Evolutionary conservation across 495 filamentous ascomycete genomes (phyloP), one percentile per base, ranked within the genome.

Genomic region (Penicillium desertorum): DNA sequence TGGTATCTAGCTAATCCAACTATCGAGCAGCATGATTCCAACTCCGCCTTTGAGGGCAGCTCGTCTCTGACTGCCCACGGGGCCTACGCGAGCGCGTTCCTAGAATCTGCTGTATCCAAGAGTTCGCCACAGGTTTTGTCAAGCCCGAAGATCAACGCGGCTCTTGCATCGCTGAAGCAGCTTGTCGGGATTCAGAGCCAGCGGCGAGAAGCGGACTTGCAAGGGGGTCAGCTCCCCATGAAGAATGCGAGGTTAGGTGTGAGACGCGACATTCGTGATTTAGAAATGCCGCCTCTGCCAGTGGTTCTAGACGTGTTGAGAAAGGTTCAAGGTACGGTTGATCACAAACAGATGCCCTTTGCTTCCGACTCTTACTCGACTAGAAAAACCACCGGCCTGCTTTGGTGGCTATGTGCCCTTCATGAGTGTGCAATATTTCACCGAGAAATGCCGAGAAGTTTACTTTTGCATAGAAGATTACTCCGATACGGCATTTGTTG

Each of bases 11-110:
- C 64, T 8, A 64, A 65, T 37, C 36, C 57, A 11, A 51, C 67
- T 17, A 62, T 79, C 54, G 76, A 73, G 22, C 73, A 76, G 45
- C 68, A 72, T 54, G 72, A 77, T 34, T 54, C 62, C 5, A 79
- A 69, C n/a, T 69, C 72, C 17, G 74, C 73, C 1, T 86, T 87
- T 48, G 85, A 86, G 52, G 84, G 83, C 8, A 77, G 79, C 60
- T 83, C 84, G 0, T 84, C 83, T 14, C 69, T 89, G 29, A 71
- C 81, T 8, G 77, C 81, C 16, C 86, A 89, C 56, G 85, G 85
- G 1, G 82, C 74, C 2, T 86, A 86, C 65, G 86, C 86, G 5
- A 83, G 80, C 53, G 74, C 83, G 58, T 83, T 87, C 55, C 75
- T 87, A 25, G 78, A 86, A 58, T 77, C 80, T 25, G 82, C 82